Base-by-base conservation (phyloP, 352 stramenopile genomes). In the Phytophthora fragariaefolia region DNA sequence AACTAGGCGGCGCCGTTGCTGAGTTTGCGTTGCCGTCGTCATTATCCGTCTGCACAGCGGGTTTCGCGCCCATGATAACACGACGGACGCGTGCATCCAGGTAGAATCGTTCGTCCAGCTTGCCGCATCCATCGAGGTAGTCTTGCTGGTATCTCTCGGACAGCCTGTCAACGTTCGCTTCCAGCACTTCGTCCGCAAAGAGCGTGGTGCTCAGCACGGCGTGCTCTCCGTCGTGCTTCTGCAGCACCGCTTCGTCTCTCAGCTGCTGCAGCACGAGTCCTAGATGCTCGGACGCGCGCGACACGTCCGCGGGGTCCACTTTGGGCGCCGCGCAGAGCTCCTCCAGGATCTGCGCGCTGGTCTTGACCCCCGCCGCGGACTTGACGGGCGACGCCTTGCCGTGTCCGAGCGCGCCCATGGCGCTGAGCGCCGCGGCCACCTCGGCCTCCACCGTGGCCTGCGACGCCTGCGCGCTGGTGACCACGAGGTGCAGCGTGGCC, bases 401-500 rank as follows among this genome's bases (percentile, higher is more conserved):
- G n/a, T 55, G 46, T 26, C 62, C 67, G 15, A 79, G 17, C 1
- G 67, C 63, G 6, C 88, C 85, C 18, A 96, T 76, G 0, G 89
- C 83, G 61, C 83, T 96, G 4, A 96, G 55, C 12, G 89, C 86
- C 0, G 87, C 87, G 0, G 85, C 87, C 28, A 93, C 87, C 61
- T 96, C 85, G 0, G 82, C 86, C 64, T 96, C 89, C 15, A 96
- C 73, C 4, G 83, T 88, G 7, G 69, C 76, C 40, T 77, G 58
- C 2, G 74, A 69, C 17, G 42, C 66, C 36, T 73, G 71, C 0
- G 54, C 53, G 63, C 70, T 73, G 27, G 62, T 73, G 23, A 89
- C 62, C 23, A 94, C 74, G 18, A 95, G 61, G 63, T 92, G 84
- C 45, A 96, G 74, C 43, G 90, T 87, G 0, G 82, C 80, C 8